Evolutionary conservation across 345 rosid species (phyloP), one percentile per base, ranked within the genome.

Genomic region (Cardiospermum halicacabum): DNA sequence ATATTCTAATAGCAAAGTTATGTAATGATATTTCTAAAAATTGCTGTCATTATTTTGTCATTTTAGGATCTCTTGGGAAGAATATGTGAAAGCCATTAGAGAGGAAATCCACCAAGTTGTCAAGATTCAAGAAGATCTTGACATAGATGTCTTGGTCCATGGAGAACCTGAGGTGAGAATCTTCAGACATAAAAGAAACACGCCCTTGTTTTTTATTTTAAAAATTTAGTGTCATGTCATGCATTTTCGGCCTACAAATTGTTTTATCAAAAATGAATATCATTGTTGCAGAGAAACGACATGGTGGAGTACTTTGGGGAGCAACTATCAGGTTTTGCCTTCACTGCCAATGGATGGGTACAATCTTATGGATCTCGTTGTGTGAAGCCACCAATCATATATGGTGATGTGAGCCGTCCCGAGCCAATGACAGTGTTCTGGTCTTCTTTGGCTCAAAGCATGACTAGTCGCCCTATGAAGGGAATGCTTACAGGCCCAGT

Each of bases 401-500:
- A 86, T 22, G 98, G 98, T 81, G 98, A 90, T 40, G 98, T 93
- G 72, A 90, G 98, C 87, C 97, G 98, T 19, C 98, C 98, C 49
- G 86, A 90, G 61, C 82, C 98, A 59, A 93, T 93, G 97, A 90
- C 98, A 1, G 97, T 93, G 53, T 90, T 86, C 89, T 93, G 97
- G 98, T 93, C 98, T 11, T 85, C 97, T 43, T 58, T 72, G 10
- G 98, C 97, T 32, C 98, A 93, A 73, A 90, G 97, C 86, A 84
- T 93, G 96, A 88, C 98, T 55, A 43, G 82, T 49, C 92, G 97
- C 78, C 97, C 97, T 31, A 93, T 93, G 98, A 93, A 93, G 82
- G 98, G 98, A 55, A 93, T 93, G 98, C 98, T 93, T 76, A 93
- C 97, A 18, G 98, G 98, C 40, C 98, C 98, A 21, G 98, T 93